Evolutionary conservation across 768 basidiomycete species (phyloP), one percentile per base, ranked within the genome.

Genomic region (Boletus vermiculosoides): DNA sequence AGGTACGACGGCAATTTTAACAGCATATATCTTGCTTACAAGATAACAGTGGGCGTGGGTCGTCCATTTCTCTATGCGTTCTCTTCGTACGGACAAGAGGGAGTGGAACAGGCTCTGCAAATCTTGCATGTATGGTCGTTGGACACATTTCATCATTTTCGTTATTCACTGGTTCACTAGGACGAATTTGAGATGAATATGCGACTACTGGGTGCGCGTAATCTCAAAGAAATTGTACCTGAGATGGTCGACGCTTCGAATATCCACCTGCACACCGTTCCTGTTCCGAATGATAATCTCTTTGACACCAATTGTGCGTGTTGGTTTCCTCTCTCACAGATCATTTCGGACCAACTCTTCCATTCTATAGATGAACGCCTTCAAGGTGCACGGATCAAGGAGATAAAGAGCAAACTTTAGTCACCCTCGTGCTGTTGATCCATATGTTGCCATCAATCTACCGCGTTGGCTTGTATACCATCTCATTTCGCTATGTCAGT

Each of bases 101-200:
- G 96, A 10, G 88, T 96, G 25, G 87, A 91, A 52, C 85, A 82
- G 60, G 91, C 92, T 1, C 66, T 97, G 52, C 82, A 90, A 63
- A 91, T 96, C 50, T 71, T 95, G 45, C 80, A 81, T 61, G 91
- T 88, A 64, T 55, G 82, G 67, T 7, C 28, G 15, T 8, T 6
- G 15, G n/a, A 10, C 3, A 16, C 2, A 6, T 36, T 28, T 40
- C 36, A 11, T 12, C 46, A 12, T 13, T 16, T 45, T 50, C 22
- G 15, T 25, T 40, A 20, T 44, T 59, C 13, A 63, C 23, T 42
- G 15, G 6, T 33, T 25, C 30, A 8, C 10, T 67, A 98, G 93
- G 92, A 95, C 63, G 96, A 99, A 72, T 93, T 99, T 64, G 92
- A 95, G 77, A 98, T 98, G 96, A 94, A 96, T 73, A 82, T 98